Conservation (phyloP, 2,329 filamentous ascomycete genomes). For the Aspergillus pseudoglaucus region DNA sequence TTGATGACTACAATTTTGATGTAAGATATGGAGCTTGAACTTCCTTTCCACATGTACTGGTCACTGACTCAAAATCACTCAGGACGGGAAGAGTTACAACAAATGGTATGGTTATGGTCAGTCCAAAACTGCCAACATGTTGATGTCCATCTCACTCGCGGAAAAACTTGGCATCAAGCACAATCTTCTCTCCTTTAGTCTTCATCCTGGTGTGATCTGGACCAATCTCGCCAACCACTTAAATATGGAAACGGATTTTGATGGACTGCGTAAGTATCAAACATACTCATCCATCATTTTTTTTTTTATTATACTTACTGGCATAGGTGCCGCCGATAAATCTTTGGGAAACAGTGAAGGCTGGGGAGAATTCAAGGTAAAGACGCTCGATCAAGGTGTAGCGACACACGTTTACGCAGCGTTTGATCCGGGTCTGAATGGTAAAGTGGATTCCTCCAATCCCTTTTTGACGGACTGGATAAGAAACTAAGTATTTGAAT, state of each 20-base stretch:
- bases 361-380: conserved; percentile 13
- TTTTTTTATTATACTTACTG: neutral
- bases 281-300: neutral
- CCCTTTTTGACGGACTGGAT: neutral
- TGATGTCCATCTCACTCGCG: conserved; percentile 37
- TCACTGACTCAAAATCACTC: neutral
- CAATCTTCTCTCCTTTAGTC: conserved; percentile 15
- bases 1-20: conserved; percentile 41
- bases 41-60: neutral
- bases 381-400: conserved; percentile 21
- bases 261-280: conserved; percentile 7
- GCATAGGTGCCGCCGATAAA: conserved; percentile 5
- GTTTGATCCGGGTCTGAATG: conserved; percentile 20
- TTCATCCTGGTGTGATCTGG: conserved; percentile 23
- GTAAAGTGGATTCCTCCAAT: conserved; percentile 5
- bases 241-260: conserved; percentile 11
- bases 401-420: conserved; percentile 30
- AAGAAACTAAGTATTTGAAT: conserved; percentile 6
- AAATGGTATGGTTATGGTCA: conserved; percentile 39
- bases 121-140: conserved; percentile 42
- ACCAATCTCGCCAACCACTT: conserved; percentile 17
- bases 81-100: conserved; percentile 22
- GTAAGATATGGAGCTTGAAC: conserved; percentile 14
- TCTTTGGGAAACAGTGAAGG: conserved; percentile 14
- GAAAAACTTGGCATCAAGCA: conserved; percentile 15